phyloP scores from a whole-genome alignment of 129 eudicot species.

The Flaveria robusta region DNA sequence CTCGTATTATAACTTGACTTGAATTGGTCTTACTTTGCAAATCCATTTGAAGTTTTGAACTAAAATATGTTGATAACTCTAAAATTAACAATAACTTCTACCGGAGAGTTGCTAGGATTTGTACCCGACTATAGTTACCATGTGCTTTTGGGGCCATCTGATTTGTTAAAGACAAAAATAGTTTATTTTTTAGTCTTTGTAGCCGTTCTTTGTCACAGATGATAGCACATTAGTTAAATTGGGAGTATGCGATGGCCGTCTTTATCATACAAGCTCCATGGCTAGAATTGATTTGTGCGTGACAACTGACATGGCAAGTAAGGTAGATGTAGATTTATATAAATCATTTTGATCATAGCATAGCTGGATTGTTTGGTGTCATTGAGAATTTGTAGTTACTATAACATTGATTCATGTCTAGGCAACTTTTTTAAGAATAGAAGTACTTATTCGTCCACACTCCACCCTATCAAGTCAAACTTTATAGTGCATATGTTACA shows the following conservation, averaged over 20 bases:
- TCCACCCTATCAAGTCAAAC: background rate
- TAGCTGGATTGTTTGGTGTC: constrained; percentile 8
- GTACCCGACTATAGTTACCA: background rate
- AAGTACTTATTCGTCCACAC: constrained; percentile 16
- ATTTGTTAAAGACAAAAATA: background rate
- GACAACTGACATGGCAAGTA: background rate
- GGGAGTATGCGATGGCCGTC: background rate
- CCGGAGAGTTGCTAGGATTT: background rate
- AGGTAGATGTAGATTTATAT: constrained; percentile 1
- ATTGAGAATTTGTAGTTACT: constrained; percentile 1
- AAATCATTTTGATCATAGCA: background rate
- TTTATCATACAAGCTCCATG: background rate
- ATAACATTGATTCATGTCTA: constrained; percentile 11
- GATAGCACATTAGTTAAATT: background rate
- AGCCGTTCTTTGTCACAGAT: background rate
- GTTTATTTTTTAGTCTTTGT: background rate
- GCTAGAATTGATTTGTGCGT: background rate
- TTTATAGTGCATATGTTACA: constrained; percentile 2
- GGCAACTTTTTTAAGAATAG: background rate
- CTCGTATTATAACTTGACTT: background rate
- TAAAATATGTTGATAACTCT: background rate
- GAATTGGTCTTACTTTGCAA: background rate
- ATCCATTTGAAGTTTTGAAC: background rate
- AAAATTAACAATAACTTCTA: background rate
- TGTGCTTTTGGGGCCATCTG: constrained; percentile 12